Evolutionary conservation across 306 rosid species (phyloP).

Genomic region (Dryas octopetala): DNA sequence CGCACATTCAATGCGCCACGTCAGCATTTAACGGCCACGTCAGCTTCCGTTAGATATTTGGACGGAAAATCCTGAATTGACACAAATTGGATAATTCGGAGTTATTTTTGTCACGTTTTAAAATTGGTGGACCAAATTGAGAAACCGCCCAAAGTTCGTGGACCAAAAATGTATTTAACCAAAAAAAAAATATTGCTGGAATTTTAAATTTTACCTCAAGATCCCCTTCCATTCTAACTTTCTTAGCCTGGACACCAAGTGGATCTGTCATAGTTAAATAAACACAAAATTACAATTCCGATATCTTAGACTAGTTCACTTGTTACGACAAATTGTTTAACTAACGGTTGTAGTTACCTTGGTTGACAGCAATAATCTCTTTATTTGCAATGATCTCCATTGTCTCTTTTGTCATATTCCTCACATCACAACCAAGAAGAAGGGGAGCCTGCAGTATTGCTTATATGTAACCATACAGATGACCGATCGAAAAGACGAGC

Average conservation of each 20-base stretch:
- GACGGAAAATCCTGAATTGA: too few relatives aligned
- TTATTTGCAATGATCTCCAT: slow-evolving; percentile 55
- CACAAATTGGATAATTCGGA: too few relatives aligned
- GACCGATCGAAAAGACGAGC: too few relatives aligned
- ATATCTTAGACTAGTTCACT: background rate
- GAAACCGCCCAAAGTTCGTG: too few relatives aligned
- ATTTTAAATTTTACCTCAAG: slow-evolving; percentile 47
- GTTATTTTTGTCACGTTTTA: too few relatives aligned
- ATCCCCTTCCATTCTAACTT: slow-evolving; percentile 87
- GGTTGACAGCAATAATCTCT: slow-evolving; percentile 82
- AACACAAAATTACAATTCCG: background rate
- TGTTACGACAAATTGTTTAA: background rate
- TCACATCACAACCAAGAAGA: slow-evolving; percentile 83
- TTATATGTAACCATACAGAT: slow-evolving; percentile 14
- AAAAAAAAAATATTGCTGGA: background rate
- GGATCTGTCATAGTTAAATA: slow-evolving; percentile 45
- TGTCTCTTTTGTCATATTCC: slow-evolving; percentile 71
- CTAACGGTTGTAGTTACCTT: slow-evolving; percentile 45
- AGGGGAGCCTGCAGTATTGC: slow-evolving; percentile 75
- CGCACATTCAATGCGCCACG: too few relatives aligned
- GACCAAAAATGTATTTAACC: too few relatives aligned
- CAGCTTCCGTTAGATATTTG: too few relatives aligned
- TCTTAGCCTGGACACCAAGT: slow-evolving; percentile 79
- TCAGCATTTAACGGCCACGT: too few relatives aligned
- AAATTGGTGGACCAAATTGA: too few relatives aligned